Percentiles rank a stretch among this genome's conserved stretches.
phyloP scores from a whole-genome alignment of 2,329 filamentous ascomycete genomes.

The Acrodontium crateriforme region DNA sequence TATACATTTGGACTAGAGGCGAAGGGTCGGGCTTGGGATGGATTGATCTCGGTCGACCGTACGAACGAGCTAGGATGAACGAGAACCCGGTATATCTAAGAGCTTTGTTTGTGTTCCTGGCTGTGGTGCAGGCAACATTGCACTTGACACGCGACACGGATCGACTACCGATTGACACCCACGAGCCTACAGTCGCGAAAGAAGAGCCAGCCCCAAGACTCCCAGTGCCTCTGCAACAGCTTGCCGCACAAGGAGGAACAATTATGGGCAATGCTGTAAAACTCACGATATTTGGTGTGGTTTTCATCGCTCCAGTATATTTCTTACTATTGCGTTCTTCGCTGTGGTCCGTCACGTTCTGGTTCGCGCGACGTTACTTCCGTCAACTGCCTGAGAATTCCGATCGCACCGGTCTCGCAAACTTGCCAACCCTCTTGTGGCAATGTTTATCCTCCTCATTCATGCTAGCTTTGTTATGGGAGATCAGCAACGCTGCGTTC shows the following conservation, averaged over 20 bases:
- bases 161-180: slow-evolving; percentile 37
- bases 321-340: slow-evolving; percentile 42
- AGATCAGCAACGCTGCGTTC: slow-evolving; percentile 63
- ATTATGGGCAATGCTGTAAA: slow-evolving; percentile 10
- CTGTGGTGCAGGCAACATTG: slow-evolving; percentile 50
- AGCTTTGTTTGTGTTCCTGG: slow-evolving; percentile 54
- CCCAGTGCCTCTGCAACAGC: slow-evolving; percentile 4
- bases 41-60: slow-evolving; percentile 48
- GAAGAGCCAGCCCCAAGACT: slow-evolving; percentile 1
- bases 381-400: slow-evolving; percentile 55
- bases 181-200: slow-evolving; percentile 12
- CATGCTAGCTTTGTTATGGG: slow-evolving; percentile 60
- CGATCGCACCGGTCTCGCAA: slow-evolving; percentile 39
- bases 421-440: slow-evolving; percentile 8
- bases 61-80: slow-evolving; percentile 65
- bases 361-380: slow-evolving; percentile 39
- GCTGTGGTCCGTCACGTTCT: not conserved
- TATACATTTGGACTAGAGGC: slow-evolving; percentile 61
- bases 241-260: slow-evolving; percentile 1
- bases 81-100: slow-evolving; percentile 75
- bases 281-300: slow-evolving; percentile 6
- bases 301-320: slow-evolving; percentile 39
- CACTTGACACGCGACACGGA: slow-evolving; percentile 68
- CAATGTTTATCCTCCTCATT: slow-evolving; percentile 42
- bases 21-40: slow-evolving; percentile 49